Conservation (phyloP, 805 yeast genomes). For the Candida bentonensis region DNA sequence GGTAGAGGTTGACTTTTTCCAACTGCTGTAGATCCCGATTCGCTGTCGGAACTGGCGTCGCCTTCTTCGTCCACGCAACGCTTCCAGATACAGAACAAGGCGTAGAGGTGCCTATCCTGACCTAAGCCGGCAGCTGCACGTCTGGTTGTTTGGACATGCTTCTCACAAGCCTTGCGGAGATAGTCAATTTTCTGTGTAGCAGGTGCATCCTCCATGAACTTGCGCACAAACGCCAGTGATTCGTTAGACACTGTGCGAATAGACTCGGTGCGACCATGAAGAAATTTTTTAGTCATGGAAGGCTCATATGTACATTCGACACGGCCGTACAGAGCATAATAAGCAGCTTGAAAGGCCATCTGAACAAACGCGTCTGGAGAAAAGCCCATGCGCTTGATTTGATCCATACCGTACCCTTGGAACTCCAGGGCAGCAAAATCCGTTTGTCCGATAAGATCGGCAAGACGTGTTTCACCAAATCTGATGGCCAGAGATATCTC, state of each 20-base stretch:
- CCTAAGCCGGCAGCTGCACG: slow-evolving; percentile 67
- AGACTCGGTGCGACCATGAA: slow-evolving; percentile 90
- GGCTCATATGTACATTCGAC: slow-evolving; percentile 93
- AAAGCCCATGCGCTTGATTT: slow-evolving; percentile 70
- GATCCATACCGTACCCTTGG: slow-evolving; percentile 48
- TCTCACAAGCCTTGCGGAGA: slow-evolving; percentile 53
- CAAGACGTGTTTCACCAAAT: slow-evolving; percentile 80
- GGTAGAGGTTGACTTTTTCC: slow-evolving; percentile 3
- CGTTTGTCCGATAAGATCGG: slow-evolving; percentile 79
- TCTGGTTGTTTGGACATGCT: slow-evolving; percentile 55
- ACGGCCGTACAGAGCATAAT: slow-evolving; percentile 81
- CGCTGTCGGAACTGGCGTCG: slow-evolving; percentile 13
- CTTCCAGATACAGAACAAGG: slow-evolving; percentile 79
- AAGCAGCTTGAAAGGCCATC: slow-evolving; percentile 87
- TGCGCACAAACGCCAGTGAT: slow-evolving; percentile 69
- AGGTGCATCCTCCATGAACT: slow-evolving; percentile 59
- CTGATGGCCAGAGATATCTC: slow-evolving; percentile 68
- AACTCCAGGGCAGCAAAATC: slow-evolving; percentile 76
- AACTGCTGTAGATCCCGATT: slow-evolving; percentile 17
- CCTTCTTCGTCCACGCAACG: slow-evolving; percentile 17
- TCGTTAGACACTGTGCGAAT: slow-evolving; percentile 72
- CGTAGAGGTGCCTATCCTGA: slow-evolving; percentile 86
- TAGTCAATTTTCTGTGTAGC: slow-evolving; percentile 44
- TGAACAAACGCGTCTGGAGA: slow-evolving; percentile 93
- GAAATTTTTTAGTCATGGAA: slow-evolving; percentile 80